Conservation (phyloP, 2,329 filamentous ascomycete genomes). For the Nemania sp. region DNA sequence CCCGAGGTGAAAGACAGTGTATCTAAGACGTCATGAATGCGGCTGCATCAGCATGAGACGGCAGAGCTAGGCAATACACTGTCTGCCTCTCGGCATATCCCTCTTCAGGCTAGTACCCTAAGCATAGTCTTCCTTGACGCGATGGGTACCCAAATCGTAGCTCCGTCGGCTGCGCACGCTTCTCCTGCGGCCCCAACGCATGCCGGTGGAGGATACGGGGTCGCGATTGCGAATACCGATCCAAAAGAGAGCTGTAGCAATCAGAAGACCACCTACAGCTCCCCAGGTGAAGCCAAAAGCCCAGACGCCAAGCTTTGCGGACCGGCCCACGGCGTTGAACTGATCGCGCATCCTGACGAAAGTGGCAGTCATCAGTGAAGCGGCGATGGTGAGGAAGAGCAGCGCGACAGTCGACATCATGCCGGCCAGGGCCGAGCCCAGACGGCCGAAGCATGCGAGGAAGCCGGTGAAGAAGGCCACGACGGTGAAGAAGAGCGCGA, state of each 20-base stretch:
- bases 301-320: conserved; percentile 65
- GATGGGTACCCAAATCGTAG: conserved; percentile 58
- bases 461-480: conserved; percentile 69
- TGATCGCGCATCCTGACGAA: conserved; percentile 71
- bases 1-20: no score
- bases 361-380: conserved; percentile 70
- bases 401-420: conserved; percentile 61
- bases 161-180: conserved; percentile 57
- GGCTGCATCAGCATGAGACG: no score
- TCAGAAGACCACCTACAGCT: conserved; percentile 65
- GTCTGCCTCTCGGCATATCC: not conserved
- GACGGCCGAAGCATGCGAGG: conserved; percentile 69
- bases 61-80: no score
- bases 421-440: conserved; percentile 69
- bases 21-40: no score
- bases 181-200: conserved; percentile 53
- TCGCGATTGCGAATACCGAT: conserved; percentile 57
- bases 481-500: conserved; percentile 78
- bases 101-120: conserved; percentile 40
- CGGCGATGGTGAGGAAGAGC: conserved; percentile 70
- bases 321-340: conserved; percentile 60
- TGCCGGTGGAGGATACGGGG: conserved; percentile 45
- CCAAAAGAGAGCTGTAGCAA: conserved; percentile 70
- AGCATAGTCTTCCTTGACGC: conserved; percentile 72
- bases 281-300: conserved; percentile 80